phyloP scores from a whole-genome alignment of 441 rosid species.

The Erysimum pusillum region DNA sequence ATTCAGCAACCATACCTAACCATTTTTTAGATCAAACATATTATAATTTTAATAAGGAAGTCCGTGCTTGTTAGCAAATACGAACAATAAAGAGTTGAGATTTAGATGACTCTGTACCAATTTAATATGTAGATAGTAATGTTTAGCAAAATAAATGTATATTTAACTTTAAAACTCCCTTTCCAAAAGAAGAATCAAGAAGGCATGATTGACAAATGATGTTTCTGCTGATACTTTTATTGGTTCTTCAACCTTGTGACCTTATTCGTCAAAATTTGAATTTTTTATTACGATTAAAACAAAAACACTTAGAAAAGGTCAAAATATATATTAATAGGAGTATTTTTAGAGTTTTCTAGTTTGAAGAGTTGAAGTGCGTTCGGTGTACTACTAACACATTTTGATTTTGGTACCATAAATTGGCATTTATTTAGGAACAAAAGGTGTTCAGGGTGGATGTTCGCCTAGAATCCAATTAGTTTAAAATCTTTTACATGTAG shows the following conservation, averaged over 20 bases:
- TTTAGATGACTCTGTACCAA: constrained; percentile 33
- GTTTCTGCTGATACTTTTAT: constrained; percentile 22
- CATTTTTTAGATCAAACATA: constrained; percentile 6
- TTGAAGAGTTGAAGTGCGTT: constrained; percentile 41
- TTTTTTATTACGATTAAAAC: constrained; percentile 18
- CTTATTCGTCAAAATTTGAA: constrained; percentile 10
- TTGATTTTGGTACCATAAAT: constrained; percentile 26
- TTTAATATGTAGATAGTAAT: constrained; percentile 14
- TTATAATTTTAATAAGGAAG: neutral
- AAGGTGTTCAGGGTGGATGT: constrained; percentile 32
- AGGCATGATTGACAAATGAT: constrained; percentile 41
- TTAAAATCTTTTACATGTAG: neutral
- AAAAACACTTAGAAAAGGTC: constrained; percentile 35
- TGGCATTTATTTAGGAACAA: constrained; percentile 27
- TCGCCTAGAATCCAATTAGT: constrained; percentile 34
- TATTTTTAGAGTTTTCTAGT: constrained; percentile 1
- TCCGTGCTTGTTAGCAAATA: constrained; percentile 24
- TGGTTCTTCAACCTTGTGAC: constrained; percentile 31
- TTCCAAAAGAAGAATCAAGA: constrained; percentile 44
- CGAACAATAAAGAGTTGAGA: constrained; percentile 12
- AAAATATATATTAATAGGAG: constrained; percentile 12
- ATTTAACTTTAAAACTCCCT: neutral
- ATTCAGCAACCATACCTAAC: constrained; percentile 17
- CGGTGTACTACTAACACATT: constrained; percentile 30
- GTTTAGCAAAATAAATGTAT: neutral